phyloP scores from a whole-genome alignment of 495 filamentous ascomycete species.

The Aspergillus diversus region DNA sequence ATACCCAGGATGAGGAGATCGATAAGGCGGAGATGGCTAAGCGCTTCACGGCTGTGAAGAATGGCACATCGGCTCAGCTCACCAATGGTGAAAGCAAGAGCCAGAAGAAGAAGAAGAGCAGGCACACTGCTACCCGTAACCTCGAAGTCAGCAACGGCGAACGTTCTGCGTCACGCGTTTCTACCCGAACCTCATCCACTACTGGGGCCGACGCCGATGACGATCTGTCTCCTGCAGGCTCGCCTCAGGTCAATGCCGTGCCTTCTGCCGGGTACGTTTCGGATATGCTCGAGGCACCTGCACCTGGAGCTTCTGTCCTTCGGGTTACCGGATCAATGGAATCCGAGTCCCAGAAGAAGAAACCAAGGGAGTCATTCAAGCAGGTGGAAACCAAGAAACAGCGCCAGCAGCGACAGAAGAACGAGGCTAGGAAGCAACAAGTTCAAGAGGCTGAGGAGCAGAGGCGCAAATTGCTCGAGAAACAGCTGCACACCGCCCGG shows the following conservation, averaged over 20 bases:
- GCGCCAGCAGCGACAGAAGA: constrained; percentile 82
- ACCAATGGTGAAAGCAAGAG: constrained; percentile 39
- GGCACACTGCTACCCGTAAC: constrained; percentile 32
- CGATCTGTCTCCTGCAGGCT: constrained; percentile 68
- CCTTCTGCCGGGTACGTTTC: constrained; percentile 64
- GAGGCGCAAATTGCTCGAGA: constrained; percentile 71
- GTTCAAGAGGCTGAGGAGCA: constrained; percentile 76
- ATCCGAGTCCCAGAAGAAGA: constrained; percentile 66
- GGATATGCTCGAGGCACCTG: constrained; percentile 82
- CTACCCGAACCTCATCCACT: constrained; percentile 66
- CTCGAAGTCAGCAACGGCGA: constrained; percentile 41
- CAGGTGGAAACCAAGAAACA: constrained; percentile 84
- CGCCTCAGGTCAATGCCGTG: constrained; percentile 54
- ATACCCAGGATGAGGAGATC: constrained; percentile 60
- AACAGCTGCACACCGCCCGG: constrained; percentile 78
- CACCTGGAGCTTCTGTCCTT: constrained; percentile 72
- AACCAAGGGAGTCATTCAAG: constrained; percentile 62
- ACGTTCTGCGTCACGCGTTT: constrained; percentile 49
- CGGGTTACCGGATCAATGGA: constrained; percentile 69
- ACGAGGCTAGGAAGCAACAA: constrained; percentile 69
- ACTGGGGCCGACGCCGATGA: constrained; percentile 82
- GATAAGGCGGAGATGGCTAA: constrained; percentile 75
- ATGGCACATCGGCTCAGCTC: constrained; percentile 57
- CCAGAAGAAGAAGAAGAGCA: constrained; percentile 66
- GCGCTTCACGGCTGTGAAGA: constrained; percentile 66